Evolutionary conservation across 2,329 filamentous ascomycete genomes (phyloP).

Genomic region (Ophiostoma himal-ulmi): DNA sequence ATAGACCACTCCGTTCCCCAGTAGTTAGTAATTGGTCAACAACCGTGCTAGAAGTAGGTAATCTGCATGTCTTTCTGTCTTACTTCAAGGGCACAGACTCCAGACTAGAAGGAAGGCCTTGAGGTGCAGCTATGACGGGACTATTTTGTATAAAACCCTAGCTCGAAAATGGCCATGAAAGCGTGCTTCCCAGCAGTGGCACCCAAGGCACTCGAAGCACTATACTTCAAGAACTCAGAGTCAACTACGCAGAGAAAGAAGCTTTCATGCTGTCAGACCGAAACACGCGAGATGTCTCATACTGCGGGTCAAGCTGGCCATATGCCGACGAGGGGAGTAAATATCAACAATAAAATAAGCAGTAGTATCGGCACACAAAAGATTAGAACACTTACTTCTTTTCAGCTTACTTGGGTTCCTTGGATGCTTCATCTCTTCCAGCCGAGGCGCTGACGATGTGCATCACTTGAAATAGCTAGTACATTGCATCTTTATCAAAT

Average conservation of each 20-base stretch:
- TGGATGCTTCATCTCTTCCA: not conserved
- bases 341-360: not conserved
- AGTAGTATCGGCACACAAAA: too few relatives aligned
- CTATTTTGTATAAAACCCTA: not conserved
- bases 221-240: not conserved
- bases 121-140: not conserved
- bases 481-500: too few relatives aligned
- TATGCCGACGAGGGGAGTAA: not conserved
- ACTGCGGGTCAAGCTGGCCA: not conserved
- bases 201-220: not conserved
- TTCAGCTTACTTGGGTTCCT: not conserved
- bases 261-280: not conserved
- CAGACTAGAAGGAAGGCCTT: not conserved
- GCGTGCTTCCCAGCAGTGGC: not conserved
- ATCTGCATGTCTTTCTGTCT: not conserved
- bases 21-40: not conserved
- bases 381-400: too few relatives aligned
- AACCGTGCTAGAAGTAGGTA: not conserved
- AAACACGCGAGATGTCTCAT: constrained; percentile 13
- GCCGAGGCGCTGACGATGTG: not conserved
- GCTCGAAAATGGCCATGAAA: not conserved
- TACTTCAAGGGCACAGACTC: not conserved
- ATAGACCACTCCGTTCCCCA: too few relatives aligned
- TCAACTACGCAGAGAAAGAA: not conserved
- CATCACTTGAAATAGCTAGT: not conserved